Evolutionary conservation across 306 rosid species (phyloP), one percentile per base, ranked within the genome.

Genomic region (Quercus parvula): DNA sequence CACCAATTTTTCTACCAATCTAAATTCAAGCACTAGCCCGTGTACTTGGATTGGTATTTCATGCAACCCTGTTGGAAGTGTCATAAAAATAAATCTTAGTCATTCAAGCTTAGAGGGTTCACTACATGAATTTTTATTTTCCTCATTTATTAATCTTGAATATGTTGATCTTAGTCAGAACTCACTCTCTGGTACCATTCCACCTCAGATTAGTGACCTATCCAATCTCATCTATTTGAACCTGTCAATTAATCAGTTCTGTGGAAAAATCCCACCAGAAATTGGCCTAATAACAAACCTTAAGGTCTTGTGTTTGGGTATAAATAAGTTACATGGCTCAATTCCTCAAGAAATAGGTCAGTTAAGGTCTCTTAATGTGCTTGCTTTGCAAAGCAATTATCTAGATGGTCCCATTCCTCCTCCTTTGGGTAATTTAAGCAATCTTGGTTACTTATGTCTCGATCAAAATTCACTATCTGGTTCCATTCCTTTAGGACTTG

Each of bases 21-120:
- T 70, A 19, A 74, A 79, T 59, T 13, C 76, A 57, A 49, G 25
- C 24, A 28, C 35, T 51, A 73, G 69, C 71, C 72, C 84, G 3
- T 27, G 80, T 83, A 82, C 15, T 62, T 86, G 89, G 89, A 73
- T 61, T 68, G 84, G 84, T 55, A 61, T 86, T 68, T 15, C 70
- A 52, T 86, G 89, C 80, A 68, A 77, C 67, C 8, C 2, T 13
- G 59, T 38, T 27, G 78, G 71, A 59, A 82, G 67, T 52, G 85
- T 86, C 44, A 67, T 56, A 67, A 31, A 22, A 30, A 67, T 86
- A 38, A 73, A 83, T 77, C 78, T 86, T 6, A 73, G 77, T 0
- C 49, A 14, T 14, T 79, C 61, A 2, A 79, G 84, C 38, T 71
- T 86, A 67, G 63, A 41, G 58, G 89, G 89, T 79, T 82, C 84